Evolutionary conservation across 768 basidiomycete species (phyloP).

Genomic region (Kwoniella dendrophila): DNA sequence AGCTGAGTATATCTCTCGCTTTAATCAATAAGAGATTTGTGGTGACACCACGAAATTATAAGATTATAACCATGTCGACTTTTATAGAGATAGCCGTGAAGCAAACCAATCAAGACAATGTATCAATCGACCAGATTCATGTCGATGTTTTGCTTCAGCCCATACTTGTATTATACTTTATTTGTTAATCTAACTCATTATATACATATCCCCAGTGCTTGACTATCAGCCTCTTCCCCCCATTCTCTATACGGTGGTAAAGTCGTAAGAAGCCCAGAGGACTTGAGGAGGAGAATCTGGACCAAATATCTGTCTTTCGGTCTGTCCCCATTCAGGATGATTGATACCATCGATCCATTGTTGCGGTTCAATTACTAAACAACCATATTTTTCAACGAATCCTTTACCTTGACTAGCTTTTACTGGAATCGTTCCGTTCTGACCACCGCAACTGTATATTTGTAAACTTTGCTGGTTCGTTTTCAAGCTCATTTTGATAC

Average conservation of each 20-base stretch:
- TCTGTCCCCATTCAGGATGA: conserved; percentile 37
- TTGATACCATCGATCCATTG: conserved; percentile 42
- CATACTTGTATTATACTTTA: too few species aligned
- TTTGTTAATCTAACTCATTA: too few species aligned
- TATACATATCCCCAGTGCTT: too few species aligned
- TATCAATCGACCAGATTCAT: too few species aligned
- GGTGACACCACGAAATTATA: too few species aligned
- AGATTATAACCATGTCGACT: too few species aligned
- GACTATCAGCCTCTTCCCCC: too few species aligned
- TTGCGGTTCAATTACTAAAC: conserved; percentile 43
- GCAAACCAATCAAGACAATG: too few species aligned
- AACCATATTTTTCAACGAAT: conserved; percentile 36
- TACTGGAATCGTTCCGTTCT: conserved; percentile 25
- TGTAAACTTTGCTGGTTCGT: conserved; percentile 37
- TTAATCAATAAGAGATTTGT: too few species aligned
- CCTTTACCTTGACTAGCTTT: conserved; percentile 27
- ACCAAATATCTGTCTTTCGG: conserved; percentile 34
- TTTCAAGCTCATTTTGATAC: conserved; percentile 31
- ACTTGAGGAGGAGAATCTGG: conserved; percentile 24
- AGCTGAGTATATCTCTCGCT: too few species aligned
- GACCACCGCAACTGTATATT: conserved; percentile 31
- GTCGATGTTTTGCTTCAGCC: too few species aligned
- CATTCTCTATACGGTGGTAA: conserved; percentile 9
- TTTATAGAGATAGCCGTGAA: too few species aligned
- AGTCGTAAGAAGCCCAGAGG: conserved; percentile 38